Percentiles rank a stretch among this genome's conserved stretches.
phyloP scores from a whole-genome alignment of 2,329 filamentous ascomycete genomes.

The Cryphonectria naterciae region DNA sequence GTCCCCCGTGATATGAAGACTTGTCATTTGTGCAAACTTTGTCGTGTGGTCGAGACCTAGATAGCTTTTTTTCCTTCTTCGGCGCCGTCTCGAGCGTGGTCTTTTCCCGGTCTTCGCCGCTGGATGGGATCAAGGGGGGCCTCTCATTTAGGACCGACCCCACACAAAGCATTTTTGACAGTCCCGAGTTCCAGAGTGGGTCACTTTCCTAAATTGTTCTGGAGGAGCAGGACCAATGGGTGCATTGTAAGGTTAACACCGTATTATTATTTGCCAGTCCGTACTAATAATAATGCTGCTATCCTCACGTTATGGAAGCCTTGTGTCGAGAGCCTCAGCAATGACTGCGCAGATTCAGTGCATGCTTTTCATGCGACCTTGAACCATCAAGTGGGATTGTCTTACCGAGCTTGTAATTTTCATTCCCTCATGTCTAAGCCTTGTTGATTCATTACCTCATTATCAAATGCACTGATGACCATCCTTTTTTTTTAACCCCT shows the following conservation, averaged over 20 bases:
- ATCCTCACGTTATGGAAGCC: not conserved
- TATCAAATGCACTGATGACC: no score
- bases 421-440: not conserved
- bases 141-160: not conserved
- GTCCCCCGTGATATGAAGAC: conserved; percentile 4
- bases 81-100: not conserved
- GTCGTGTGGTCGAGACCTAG: not conserved
- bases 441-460: not conserved
- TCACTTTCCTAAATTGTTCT: not conserved
- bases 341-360: not conserved
- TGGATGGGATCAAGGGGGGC: not conserved
- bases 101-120: conserved; percentile 8
- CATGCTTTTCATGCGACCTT: not conserved
- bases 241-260: not conserved
- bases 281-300: not conserved
- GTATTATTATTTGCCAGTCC: not conserved
- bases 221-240: not conserved
- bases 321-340: not conserved
- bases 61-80: not conserved
- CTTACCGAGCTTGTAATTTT: not conserved
- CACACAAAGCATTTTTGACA: not conserved
- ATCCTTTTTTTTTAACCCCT: no score
- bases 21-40: conserved; percentile 17
- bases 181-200: not conserved
- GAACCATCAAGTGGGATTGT: not conserved